Conservation (phyloP, 2,329 filamentous ascomycete genomes). For the Sclerotinia nivalis region DNA sequence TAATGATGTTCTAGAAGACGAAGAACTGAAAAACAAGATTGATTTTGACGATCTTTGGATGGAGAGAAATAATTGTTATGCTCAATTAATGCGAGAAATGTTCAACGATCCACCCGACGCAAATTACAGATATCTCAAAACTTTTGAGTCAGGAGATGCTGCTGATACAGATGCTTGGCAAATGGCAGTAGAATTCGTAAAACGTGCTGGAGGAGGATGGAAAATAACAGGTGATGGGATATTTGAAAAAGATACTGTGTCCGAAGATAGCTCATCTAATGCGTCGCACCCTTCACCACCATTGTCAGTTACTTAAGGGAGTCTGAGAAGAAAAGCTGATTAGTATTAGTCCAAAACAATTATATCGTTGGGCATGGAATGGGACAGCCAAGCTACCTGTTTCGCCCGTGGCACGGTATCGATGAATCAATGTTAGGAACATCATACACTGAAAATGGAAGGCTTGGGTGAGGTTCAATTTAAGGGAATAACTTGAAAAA, state of each 20-base stretch:
- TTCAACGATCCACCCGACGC: slow-evolving; percentile 35
- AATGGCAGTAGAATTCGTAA: slow-evolving; percentile 47
- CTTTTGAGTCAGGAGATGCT: slow-evolving; percentile 54
- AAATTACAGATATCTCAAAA: slow-evolving; percentile 48
- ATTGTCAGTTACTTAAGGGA: slow-evolving; percentile 37
- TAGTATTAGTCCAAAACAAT: slow-evolving; percentile 29
- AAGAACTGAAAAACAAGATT: background rate
- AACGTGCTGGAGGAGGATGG: slow-evolving; percentile 46
- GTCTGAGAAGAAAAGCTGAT: slow-evolving; percentile 22
- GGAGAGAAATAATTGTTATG: slow-evolving; percentile 40
- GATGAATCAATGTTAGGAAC: background rate
- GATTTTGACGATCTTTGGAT: slow-evolving; percentile 39
- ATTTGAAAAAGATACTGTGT: slow-evolving; percentile 43
- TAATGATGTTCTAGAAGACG: slow-evolving; percentile 37
- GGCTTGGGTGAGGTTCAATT: background rate
- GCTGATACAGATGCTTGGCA: slow-evolving; percentile 50
- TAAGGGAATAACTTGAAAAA: background rate
- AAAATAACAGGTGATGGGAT: slow-evolving; percentile 48
- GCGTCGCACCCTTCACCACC: background rate
- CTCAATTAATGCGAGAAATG: slow-evolving; percentile 36
- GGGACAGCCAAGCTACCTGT: slow-evolving; percentile 35
- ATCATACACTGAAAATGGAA: background rate
- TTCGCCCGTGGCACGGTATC: slow-evolving; percentile 33
- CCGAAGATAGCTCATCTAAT: background rate
- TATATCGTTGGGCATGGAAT: slow-evolving; percentile 38